Evolutionary conservation across 2,329 filamentous ascomycete genomes (phyloP).

Genomic region (Colletotrichum costaricense): DNA sequence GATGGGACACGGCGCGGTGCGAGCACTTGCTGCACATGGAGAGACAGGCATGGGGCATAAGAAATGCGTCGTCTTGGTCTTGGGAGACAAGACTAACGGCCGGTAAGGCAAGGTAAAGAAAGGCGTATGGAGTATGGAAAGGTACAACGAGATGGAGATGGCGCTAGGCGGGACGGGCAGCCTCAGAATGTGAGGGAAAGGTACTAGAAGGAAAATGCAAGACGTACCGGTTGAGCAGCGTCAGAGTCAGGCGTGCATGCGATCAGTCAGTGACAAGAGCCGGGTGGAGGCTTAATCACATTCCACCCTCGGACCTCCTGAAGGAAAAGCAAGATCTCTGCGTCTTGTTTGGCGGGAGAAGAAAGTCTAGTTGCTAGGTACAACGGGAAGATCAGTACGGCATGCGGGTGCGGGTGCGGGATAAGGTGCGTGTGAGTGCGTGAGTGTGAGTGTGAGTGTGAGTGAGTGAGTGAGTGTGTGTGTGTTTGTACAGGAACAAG

Average conservation of each 20-base stretch:
- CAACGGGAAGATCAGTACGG: slow-evolving; percentile 21
- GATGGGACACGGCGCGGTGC: slow-evolving; percentile 33
- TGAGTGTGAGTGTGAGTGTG: background rate
- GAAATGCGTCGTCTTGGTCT: slow-evolving; percentile 21
- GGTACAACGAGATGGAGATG: slow-evolving; percentile 10
- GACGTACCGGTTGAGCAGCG: slow-evolving; percentile 32
- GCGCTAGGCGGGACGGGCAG: slow-evolving; percentile 3
- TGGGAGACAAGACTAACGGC: background rate
- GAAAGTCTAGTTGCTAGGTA: slow-evolving; percentile 35
- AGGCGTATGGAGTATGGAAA: background rate
- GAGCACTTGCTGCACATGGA: slow-evolving; percentile 33
- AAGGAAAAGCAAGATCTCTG: slow-evolving; percentile 33
- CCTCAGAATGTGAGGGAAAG: slow-evolving; percentile 2
- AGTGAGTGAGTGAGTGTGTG: too few relatives aligned
- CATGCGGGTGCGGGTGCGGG: slow-evolving; percentile 14
- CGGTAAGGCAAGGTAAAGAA: too few relatives aligned
- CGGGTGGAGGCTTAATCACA: slow-evolving; percentile 30
- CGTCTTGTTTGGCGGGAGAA: slow-evolving; percentile 27
- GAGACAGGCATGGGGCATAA: slow-evolving; percentile 34
- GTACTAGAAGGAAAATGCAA: slow-evolving; percentile 13
- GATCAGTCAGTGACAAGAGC: slow-evolving; percentile 34
- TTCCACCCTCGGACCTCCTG: slow-evolving; percentile 35
- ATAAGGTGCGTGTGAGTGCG: slow-evolving; percentile 2
- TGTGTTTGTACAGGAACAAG: background rate
- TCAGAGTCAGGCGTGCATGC: slow-evolving; percentile 34